Evolutionary conservation across 805 yeast genomes (phyloP).

Genomic region (Candida arabinofermentans): DNA sequence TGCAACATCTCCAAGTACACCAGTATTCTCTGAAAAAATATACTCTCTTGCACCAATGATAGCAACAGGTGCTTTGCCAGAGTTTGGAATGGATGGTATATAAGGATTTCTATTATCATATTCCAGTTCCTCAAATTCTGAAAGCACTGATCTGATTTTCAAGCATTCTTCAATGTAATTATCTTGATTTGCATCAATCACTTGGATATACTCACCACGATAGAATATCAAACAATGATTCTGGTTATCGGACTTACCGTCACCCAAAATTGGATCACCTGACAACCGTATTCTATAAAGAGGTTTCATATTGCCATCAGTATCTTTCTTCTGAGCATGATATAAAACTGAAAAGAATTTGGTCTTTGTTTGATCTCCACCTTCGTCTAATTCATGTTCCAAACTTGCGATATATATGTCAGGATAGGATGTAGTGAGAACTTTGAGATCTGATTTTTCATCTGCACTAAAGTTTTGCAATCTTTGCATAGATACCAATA

Average conservation of each 20-base stretch:
- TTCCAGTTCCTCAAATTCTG: constrained; percentile 85
- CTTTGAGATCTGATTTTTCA: constrained; percentile 65
- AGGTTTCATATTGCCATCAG: constrained; percentile 43
- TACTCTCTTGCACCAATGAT: constrained; percentile 94
- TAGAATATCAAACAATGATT: constrained; percentile 82
- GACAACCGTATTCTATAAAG: constrained; percentile 70
- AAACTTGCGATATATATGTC: constrained; percentile 53
- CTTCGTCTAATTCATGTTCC: constrained; percentile 41
- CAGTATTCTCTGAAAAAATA: constrained; percentile 88
- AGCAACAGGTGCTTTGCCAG: constrained; percentile 62
- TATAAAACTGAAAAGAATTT: constrained; percentile 63
- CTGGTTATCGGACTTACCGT: constrained; percentile 95
- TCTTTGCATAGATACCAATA: constrained; percentile 87
- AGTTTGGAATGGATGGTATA: constrained; percentile 50
- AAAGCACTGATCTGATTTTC: constrained; percentile 79
- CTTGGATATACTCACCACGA: constrained; percentile 93
- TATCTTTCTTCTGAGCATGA: constrained; percentile 52
- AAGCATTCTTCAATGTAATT: constrained; percentile 92
- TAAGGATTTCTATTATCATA: constrained; percentile 42
- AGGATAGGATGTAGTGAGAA: constrained; percentile 71
- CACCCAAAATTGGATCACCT: constrained; percentile 90
- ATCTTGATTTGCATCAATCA: constrained; percentile 95
- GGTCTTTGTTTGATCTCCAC: constrained; percentile 26
- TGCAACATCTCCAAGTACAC: constrained; percentile 91
- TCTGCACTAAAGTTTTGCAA: constrained; percentile 57